A percentile compares a stretch with the other conserved stretches of the same genome.
Evolutionary conservation across 1,139 yeast species (phyloP).

Genomic region (Debaryomycetaceae sp.): DNA sequence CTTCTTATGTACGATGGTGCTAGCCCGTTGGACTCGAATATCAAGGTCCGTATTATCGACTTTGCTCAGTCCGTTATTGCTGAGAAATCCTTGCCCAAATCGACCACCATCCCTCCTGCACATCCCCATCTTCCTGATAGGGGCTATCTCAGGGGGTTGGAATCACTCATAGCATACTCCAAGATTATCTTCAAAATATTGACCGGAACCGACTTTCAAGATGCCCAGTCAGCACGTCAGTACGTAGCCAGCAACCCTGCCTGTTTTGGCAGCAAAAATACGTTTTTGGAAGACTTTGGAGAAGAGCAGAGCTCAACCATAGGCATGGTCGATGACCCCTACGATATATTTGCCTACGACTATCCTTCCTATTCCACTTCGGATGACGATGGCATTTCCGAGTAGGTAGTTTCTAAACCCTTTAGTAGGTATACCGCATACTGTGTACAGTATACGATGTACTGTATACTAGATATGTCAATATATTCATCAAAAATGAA

Average conservation of each 20-base stretch:
- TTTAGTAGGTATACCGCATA: neutral
- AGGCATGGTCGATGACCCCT: slow-evolving; percentile 5
- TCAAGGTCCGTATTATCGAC: slow-evolving; percentile 76
- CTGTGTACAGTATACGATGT: no score
- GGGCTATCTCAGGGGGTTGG: slow-evolving; percentile 83
- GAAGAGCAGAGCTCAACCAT: slow-evolving; percentile 17
- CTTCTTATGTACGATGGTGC: slow-evolving; percentile 83
- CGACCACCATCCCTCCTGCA: slow-evolving; percentile 55
- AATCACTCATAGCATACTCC: slow-evolving; percentile 63
- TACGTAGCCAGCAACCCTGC: slow-evolving; percentile 25
- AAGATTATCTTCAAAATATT: slow-evolving; percentile 49
- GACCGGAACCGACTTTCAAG: slow-evolving; percentile 22
- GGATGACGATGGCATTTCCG: slow-evolving; percentile 27
- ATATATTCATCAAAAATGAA: no score
- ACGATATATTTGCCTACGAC: slow-evolving; percentile 24
- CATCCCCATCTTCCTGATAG: slow-evolving; percentile 63
- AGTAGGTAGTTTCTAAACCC: slow-evolving; percentile 11
- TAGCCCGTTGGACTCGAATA: slow-evolving; percentile 23
- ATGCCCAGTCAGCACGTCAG: slow-evolving; percentile 17
- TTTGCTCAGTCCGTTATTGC: slow-evolving; percentile 93
- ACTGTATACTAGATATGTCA: neutral
- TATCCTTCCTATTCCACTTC: slow-evolving; percentile 18
- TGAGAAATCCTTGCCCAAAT: slow-evolving; percentile 33
- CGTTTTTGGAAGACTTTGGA: slow-evolving; percentile 51
- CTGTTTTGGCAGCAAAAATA: slow-evolving; percentile 24